Evolutionary conservation across 306 rosid genomes (phyloP).

Genomic region (Astragalus membranaceus): DNA sequence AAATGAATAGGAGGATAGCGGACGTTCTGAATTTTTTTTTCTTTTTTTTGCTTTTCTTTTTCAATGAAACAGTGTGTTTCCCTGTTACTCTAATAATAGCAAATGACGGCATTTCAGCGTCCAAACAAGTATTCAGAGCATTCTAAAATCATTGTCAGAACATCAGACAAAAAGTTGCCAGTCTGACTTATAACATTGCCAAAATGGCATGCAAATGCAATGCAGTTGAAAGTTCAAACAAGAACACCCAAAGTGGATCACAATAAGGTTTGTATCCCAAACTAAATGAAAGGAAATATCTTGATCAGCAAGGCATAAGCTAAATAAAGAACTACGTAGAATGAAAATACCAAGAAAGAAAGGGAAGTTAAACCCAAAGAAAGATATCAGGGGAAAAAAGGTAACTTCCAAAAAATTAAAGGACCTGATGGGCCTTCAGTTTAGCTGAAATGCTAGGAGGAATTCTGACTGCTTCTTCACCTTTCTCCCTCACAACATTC

Average conservation of each 20-base stretch:
- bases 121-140: neutral
- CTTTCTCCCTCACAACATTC: constrained; percentile 93
- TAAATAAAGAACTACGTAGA: neutral
- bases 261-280: neutral
- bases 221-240: neutral
- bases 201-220: neutral
- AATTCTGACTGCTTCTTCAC: constrained; percentile 84
- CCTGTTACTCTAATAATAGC: neutral
- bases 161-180: neutral
- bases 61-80: too few relatives aligned
- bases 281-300: neutral
- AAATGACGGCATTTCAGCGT: neutral
- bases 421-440: constrained; percentile 90
- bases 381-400: neutral
- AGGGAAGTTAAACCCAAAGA: neutral
- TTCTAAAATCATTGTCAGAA: neutral
- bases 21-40: too few relatives aligned
- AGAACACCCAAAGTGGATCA: neutral
- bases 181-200: neutral
- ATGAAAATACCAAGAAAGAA: constrained; percentile 1
- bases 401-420: neutral
- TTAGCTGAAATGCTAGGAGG: constrained; percentile 91
- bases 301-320: neutral
- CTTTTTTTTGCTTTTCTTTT: too few relatives aligned
- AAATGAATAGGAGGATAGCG: too few relatives aligned